Conservation (phyloP, 148 eudicot species). For the Pouteria glomerata region DNA sequence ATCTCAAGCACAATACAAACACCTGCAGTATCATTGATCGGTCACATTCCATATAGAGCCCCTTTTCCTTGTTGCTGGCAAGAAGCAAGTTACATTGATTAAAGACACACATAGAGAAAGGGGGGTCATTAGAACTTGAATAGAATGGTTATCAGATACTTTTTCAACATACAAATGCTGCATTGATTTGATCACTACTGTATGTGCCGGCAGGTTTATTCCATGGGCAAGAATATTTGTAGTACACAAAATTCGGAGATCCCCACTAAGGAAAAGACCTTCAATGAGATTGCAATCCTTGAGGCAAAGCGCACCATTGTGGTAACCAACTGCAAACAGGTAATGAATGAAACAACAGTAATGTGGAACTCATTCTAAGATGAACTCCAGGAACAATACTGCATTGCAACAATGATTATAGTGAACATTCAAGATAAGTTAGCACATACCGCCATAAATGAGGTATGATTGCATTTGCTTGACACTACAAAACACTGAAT, state of each 20-base stretch:
- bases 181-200: slow-evolving; percentile 94
- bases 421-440: slow-evolving; percentile 5
- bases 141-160: slow-evolving; percentile 5
- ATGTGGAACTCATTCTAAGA: not conserved
- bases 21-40: slow-evolving; percentile 88
- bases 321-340: slow-evolving; percentile 73
- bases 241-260: slow-evolving; percentile 84
- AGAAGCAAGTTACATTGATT: slow-evolving; percentile 20
- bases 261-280: slow-evolving; percentile 85
- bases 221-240: slow-evolving; percentile 99
- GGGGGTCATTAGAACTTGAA: not conserved
- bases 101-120: no score
- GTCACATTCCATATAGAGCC: slow-evolving; percentile 85
- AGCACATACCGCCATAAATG: slow-evolving; percentile 62
- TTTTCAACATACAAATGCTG: slow-evolving; percentile 70
- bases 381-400: not conserved
- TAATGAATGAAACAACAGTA: slow-evolving; percentile 11
- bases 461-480: slow-evolving; percentile 96
- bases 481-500: slow-evolving; percentile 79
- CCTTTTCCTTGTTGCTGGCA: slow-evolving; percentile 87
- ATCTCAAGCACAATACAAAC: not conserved
- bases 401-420: not conserved
- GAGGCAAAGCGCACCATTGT: slow-evolving; percentile 86
- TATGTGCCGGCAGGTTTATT: slow-evolving; percentile 97
- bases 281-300: slow-evolving; percentile 91